phyloP scores from a whole-genome alignment of 768 basidiomycete genomes.

The Vishniacozyma victoriae region DNA sequence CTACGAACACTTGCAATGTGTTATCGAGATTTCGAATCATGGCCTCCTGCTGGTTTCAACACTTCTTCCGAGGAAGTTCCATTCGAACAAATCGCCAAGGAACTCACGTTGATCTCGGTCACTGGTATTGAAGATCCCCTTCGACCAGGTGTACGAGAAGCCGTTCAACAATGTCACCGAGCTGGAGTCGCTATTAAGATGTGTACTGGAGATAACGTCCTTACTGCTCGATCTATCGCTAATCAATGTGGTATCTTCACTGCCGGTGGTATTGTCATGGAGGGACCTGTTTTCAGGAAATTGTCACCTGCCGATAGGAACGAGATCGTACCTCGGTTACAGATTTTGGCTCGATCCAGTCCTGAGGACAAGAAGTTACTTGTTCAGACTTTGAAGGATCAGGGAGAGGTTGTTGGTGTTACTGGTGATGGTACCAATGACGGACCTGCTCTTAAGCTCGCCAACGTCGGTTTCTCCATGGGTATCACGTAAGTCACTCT shows the following conservation, averaged over 20 bases:
- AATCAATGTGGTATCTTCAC: slow-evolving; percentile 93
- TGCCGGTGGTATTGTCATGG: slow-evolving; percentile 92
- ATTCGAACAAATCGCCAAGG: slow-evolving; percentile 62
- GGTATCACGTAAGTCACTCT: slow-evolving; percentile 34
- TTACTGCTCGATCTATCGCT: slow-evolving; percentile 77
- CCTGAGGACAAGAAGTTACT: slow-evolving; percentile 95
- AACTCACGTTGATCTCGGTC: slow-evolving; percentile 81
- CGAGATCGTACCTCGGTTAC: slow-evolving; percentile 81
- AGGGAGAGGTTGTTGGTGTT: slow-evolving; percentile 81
- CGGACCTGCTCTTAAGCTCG: slow-evolving; percentile 89
- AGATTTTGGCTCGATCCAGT: slow-evolving; percentile 93
- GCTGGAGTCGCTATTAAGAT: slow-evolving; percentile 95
- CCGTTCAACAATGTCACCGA: slow-evolving; percentile 75
- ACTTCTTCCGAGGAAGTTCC: slow-evolving; percentile 36
- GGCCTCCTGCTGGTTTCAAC: slow-evolving; percentile 62
- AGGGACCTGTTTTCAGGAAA: slow-evolving; percentile 82
- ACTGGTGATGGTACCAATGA: slow-evolving; percentile 99
- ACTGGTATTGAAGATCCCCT: slow-evolving; percentile 96
- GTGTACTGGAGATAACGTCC: slow-evolving; percentile 96
- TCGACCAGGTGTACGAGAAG: slow-evolving; percentile 78
- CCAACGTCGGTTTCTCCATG: slow-evolving; percentile 82
- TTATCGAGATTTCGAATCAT: slow-evolving; percentile 75
- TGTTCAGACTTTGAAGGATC: slow-evolving; percentile 75
- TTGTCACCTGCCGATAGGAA: slow-evolving; percentile 64
- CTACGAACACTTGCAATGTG: slow-evolving; percentile 91